Evolutionary conservation across 225 moss, liverwort and hornwort species (phyloP), one percentile per base, ranked within the genome.

Genomic region (Polytrichum formosum): DNA sequence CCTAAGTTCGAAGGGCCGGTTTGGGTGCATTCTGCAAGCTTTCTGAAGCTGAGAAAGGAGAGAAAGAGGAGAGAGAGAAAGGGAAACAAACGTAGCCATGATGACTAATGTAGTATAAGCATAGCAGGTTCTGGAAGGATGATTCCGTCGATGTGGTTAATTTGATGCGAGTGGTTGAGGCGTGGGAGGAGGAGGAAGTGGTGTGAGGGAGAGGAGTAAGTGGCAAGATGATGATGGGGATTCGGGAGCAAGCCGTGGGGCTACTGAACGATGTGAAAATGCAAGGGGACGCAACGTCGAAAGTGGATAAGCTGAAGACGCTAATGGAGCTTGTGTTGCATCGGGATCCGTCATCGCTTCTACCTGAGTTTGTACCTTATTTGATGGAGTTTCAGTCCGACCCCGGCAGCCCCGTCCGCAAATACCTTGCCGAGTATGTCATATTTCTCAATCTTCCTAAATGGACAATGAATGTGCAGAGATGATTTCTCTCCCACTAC

Each of bases 361-460:
- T 94, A 21, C 84, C 87, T 28, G 94, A 99, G 80, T 88, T 99
- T 72, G 87, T 94, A 67, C 94, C 90, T 0, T 88, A 86, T 70
- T 81, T 99, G 23, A 87, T 99, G 94, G 94, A 94, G 82, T 83
- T 92, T 72, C 98, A 92, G 79, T 72, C 81, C 35, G 98, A 92
- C 83, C 88, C 90, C 63, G 91, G 85, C 72, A 92, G 91, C 64
- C 88, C 87, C 0, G 79, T 91, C 53, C 82, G 94, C 73, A 94
- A 92, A 72, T 94, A 91, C 63, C 82, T 99, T 71, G 94, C 98
- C 30, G 94, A 99, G 94, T 96, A 83, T 70, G 93, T 90, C 54
- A 22, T 70, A 30, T 26, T 54, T 69, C 31, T 35, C 20, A 64
- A 37, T 67, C 31, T 20, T 46, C 46, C 46, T 55, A 59, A 16